A percentile compares a stretch with the other conserved stretches of the same genome.
Evolutionary conservation across 2,329 filamentous ascomycete genomes (phyloP).

Genomic region (Penicillium sp.): DNA sequence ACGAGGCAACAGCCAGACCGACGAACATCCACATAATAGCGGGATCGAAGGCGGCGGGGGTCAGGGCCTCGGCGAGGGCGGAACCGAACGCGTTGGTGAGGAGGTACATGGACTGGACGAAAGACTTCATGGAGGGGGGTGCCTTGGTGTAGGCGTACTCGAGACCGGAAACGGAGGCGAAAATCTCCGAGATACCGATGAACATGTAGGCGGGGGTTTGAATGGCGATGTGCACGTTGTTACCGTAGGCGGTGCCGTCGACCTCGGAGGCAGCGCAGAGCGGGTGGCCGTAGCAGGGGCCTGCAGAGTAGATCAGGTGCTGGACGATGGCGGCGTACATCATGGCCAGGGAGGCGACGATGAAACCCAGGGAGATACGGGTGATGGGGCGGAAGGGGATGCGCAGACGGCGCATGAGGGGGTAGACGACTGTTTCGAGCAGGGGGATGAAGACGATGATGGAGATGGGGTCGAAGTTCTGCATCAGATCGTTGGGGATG

Average conservation of each 20-base stretch:
- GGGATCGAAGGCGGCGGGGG: conserved; percentile 67
- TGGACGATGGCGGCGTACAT: conserved; percentile 66
- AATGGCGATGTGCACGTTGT: conserved; percentile 53
- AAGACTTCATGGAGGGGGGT: conserved; percentile 70
- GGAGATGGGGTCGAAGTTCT: conserved; percentile 76
- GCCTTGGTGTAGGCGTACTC: conserved; percentile 79
- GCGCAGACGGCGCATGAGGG: conserved; percentile 65
- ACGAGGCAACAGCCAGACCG: conserved; percentile 59
- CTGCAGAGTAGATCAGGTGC: conserved; percentile 60
- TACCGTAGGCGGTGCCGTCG: conserved; percentile 44
- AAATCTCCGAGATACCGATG: conserved; percentile 60
- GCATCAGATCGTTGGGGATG: conserved; percentile 77
- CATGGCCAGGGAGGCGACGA: conserved; percentile 67
- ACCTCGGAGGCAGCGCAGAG: conserved; percentile 41
- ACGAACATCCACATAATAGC: conserved; percentile 71
- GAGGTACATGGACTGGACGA: conserved; percentile 63
- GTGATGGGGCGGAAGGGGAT: conserved; percentile 77
- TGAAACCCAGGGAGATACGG: conserved; percentile 74
- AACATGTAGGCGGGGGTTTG: conserved; percentile 54
- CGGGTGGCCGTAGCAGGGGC: conserved; percentile 58
- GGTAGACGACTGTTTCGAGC: conserved; percentile 73
- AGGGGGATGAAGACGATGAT: conserved; percentile 78
- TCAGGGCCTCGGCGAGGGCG: conserved; percentile 66
- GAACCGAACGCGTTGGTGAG: conserved; percentile 65
- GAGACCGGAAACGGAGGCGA: conserved; percentile 70